Conservation (phyloP, 352 stramenopile species). For the Phytopythium oedochilum region DNA sequence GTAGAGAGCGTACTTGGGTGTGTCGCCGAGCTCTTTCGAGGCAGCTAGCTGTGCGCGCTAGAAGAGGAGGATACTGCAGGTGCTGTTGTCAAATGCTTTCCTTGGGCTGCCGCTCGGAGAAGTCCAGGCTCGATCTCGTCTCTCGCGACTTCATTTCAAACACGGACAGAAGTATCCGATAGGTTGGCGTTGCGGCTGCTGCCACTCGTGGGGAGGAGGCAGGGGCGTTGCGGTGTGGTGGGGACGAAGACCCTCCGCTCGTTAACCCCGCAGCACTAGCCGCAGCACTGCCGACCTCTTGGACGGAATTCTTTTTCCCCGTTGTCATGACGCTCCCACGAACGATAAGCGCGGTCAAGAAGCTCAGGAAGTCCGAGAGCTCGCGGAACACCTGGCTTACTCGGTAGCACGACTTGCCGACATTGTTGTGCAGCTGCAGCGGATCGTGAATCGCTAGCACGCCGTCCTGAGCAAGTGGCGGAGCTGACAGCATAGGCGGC, state of each 20-base stretch:
- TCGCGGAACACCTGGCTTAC: constrained; percentile 81
- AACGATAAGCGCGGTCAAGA: constrained; percentile 77
- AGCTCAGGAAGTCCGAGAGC: constrained; percentile 81
- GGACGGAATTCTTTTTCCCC: constrained; percentile 18
- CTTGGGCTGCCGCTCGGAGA: constrained; percentile 15
- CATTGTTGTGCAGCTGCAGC: constrained; percentile 67
- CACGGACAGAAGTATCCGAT: constrained; percentile 53
- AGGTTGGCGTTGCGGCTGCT: constrained; percentile 15
- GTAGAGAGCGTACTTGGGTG: background rate
- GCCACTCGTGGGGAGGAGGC: background rate
- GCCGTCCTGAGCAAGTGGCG: constrained; percentile 27
- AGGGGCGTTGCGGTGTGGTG: constrained; percentile 4
- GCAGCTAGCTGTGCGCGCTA: no score
- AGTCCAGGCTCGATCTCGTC: constrained; percentile 36
- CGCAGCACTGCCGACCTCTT: constrained; percentile 2
- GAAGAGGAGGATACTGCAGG: no score
- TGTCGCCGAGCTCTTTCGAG: background rate
- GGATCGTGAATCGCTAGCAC: constrained; percentile 71
- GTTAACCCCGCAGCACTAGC: background rate
- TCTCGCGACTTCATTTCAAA: constrained; percentile 65
- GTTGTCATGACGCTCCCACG: constrained; percentile 69
- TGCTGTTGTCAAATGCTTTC: constrained; percentile 3
- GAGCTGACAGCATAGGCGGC: background rate
- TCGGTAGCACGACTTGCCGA: constrained; percentile 81
- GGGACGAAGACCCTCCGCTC: constrained; percentile 2